Evolutionary conservation across 2,329 filamentous ascomycete species (phyloP), one percentile per base, ranked within the genome.

Genomic region (Thielaviopsis musarum): DNA sequence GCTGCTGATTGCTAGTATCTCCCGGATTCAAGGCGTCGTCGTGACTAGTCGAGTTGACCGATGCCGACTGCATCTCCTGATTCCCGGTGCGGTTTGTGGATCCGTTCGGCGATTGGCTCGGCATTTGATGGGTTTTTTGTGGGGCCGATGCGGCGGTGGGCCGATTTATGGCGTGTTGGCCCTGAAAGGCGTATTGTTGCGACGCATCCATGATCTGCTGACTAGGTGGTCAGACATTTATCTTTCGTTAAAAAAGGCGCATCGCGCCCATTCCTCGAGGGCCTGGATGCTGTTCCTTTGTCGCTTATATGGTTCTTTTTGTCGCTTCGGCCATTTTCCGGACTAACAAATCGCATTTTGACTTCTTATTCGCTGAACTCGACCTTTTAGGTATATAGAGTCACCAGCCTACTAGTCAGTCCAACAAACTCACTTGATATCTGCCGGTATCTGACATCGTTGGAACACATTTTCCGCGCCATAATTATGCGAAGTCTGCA

Each of bases 121-220:
- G 52, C 52, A 54, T 54, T 54, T 55, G 57, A 21, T 56, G 49
- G 12, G 15, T 30, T 24, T 53, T 49, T 9, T 12, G 53, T 59
- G 58, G 58, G 41, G 58, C 58, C 58, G 58, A 56, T 60, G 58
- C 53, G 54, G 58, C 54, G 22, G 58, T 60, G 54, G 58, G 41
- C 26, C 58, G 58, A 60, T 60, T 60, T 60, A 56, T 60, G 58
- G 58, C 58, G 53, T 60, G 58, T 30, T 60, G 58, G 48, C 54
- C 54, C 54, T 56, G 58, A 30, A 56, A 54, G 49, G 54, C 48
- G 24, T 57, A 49, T 56, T 52, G 58, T 51, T 56, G 58, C 22
- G 58, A 56, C 38, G 58, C 26, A 54, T 56, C 26, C 58, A 60
- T 60, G 17, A 60, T 60, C 58, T 60, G 58, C 54, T 60, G 58